Evolutionary conservation across 345 rosid genomes (phyloP), one percentile per base, ranked within the genome.

Genomic region (Erodium maritimum): DNA sequence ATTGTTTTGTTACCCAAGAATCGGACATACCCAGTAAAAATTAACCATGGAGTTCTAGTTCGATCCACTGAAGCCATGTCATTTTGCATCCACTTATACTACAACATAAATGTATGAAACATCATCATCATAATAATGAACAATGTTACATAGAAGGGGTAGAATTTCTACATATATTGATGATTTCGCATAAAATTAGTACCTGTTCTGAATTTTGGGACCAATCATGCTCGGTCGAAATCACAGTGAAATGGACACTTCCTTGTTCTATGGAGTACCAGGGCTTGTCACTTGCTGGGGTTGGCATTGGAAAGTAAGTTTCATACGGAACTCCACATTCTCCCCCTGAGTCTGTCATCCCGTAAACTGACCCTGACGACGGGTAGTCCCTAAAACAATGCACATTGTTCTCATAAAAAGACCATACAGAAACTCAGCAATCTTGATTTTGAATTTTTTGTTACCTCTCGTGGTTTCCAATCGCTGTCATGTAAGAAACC

Each of bases 381-480:
- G 19, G 13, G 54, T 85, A 85, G 69, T 85, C 86, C 71, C 88
- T 85, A 69, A 17, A 29, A 29, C 37, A 29, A 1, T 29, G 5
- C 37, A 29, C 37, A 29, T 29, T 29, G 8, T 29, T 29, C 37
- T n/a, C n/a, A n/a, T n/a, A n/a, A n/a, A n/a, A n/a, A n/a, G n/a
- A n/a, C n/a, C n/a, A n/a, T n/a, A n/a, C n/a, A n/a, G n/a, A n/a
- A n/a, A 29, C 9, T 29, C 37, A 29, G 9, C 9, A 3, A 29
- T n/a, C 37, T 29, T 29, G 9, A 29, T 11, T 29, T 29, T 29
- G 37, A 5, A 25, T 25, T 25, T 25, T 25, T 29, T 29, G 5
- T 37, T 50, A 76, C 88, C 93, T 79, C 61, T 85, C 93, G n/a
- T 85, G 88, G 64, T 85, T 85, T 54, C 88, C 93, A 0, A 80